Evolutionary conservation across 305 asterid species (phyloP).

Genomic region (Fraxinus floribunda): DNA sequence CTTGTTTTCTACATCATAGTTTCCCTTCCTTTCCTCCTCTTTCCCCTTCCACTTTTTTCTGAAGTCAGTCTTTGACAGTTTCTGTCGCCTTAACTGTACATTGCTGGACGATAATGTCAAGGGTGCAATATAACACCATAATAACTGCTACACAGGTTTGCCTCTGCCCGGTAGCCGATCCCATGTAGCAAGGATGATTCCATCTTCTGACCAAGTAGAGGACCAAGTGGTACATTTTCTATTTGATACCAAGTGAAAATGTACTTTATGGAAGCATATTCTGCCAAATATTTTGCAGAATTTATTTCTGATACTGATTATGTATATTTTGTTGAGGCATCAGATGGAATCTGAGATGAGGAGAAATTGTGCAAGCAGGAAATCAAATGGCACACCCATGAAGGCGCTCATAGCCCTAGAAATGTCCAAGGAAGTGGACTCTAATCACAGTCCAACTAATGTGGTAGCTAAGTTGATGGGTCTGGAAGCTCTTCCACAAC

Average conservation of each 20-base stretch:
- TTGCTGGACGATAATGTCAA: conserved; percentile 3
- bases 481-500: conserved; percentile 79
- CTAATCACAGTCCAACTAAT: conserved; percentile 60
- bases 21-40: not conserved
- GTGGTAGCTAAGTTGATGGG: conserved; percentile 95
- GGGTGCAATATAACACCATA: conserved; percentile 22
- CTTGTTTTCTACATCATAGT: conserved; percentile 8
- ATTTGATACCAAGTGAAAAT: conserved; percentile 15
- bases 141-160: conserved; percentile 48
- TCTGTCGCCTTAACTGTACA: not conserved
- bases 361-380: conserved; percentile 46
- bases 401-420: conserved; percentile 91
- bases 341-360: conserved; percentile 61
- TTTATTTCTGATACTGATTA: conserved; percentile 16
- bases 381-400: conserved; percentile 70
- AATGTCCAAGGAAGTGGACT: conserved; percentile 78
- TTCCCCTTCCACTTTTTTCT: not conserved
- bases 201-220: conserved; percentile 52
- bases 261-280: conserved; percentile 4
- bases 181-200: conserved; percentile 59
- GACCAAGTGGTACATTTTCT: conserved; percentile 56
- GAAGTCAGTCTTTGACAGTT: not conserved
- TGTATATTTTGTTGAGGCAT: conserved; percentile 32
- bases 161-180: conserved; percentile 68
- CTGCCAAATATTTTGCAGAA: not conserved